These are phyloP conservation scores for Primulina tabacum DNA, from an alignment of 257 asterid genomes.

Conservation along the genomic window DNA sequence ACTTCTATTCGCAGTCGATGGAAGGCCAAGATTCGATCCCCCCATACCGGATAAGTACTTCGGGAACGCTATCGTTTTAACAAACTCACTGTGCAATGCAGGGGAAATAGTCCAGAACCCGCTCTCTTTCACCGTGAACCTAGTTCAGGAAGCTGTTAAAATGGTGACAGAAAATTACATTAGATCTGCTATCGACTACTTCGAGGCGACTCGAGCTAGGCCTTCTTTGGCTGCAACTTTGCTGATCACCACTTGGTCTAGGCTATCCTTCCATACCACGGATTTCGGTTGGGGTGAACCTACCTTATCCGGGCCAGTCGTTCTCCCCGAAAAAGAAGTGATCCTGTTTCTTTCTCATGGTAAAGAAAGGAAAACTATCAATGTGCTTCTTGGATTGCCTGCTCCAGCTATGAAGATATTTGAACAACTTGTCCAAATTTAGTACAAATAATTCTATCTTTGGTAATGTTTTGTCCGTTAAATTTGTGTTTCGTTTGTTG, in stretches of 20 bases:
- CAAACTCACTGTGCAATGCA: slow-evolving; percentile 59
- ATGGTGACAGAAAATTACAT: slow-evolving; percentile 68
- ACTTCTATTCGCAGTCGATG: slow-evolving; percentile 87
- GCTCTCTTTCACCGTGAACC: slow-evolving; percentile 46
- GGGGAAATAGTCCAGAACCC: slow-evolving; percentile 57
- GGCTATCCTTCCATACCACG: slow-evolving; percentile 68
- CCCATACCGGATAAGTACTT: slow-evolving; percentile 66
- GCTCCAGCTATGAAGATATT: slow-evolving; percentile 75
- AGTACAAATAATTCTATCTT: background rate
- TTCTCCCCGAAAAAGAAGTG: slow-evolving; percentile 80
- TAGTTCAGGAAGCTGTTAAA: slow-evolving; percentile 67
- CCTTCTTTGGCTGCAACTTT: slow-evolving; percentile 80
- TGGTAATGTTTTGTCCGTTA: background rate
- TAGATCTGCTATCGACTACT: slow-evolving; percentile 75
- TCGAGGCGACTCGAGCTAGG: slow-evolving; percentile 69
- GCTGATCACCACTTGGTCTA: slow-evolving; percentile 82
- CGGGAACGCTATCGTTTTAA: slow-evolving; percentile 79
- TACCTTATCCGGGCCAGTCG: slow-evolving; percentile 65
- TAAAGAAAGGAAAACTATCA: slow-evolving; percentile 60
- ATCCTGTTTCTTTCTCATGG: slow-evolving; percentile 79
- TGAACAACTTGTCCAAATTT: slow-evolving; percentile 55
- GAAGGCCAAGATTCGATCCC: slow-evolving; percentile 66
- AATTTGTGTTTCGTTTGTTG: background rate
- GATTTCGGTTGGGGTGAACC: slow-evolving; percentile 97
- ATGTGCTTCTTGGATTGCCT: slow-evolving; percentile 89